Evolutionary conservation across 257 asterid genomes (phyloP), one percentile per base, ranked within the genome.

Genomic region (Rauvolfia tetraphylla): DNA sequence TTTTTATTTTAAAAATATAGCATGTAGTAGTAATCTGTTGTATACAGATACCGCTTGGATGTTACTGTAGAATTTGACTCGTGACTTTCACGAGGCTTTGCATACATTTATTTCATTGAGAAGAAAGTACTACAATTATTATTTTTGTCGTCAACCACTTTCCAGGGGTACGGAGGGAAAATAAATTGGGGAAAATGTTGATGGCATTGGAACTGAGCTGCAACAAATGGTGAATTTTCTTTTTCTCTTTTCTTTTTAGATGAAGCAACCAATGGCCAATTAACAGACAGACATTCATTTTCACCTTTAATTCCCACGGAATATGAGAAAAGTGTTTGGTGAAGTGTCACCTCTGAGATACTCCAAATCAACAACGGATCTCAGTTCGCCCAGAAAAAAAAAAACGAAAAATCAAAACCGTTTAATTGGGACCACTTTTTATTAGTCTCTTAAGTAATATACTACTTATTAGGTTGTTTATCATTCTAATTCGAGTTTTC

Each of bases 401-500:
- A 42, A 62, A 1, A 18, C 36, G 25, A 36, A 34, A 7, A 18
- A 58, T 4, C 27, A 46, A 34, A 33, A 34, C 69, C 51, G 13
- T 69, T 23, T 33, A 62, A 13, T 46, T 61, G 73, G 73, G 77
- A 78, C 81, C 81, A 71, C 73, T n/a, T 70, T 34, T 70, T 69
- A 46, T 58, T 48, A 61, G 46, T 56, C 65, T 42, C 17, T 20
- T 23, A 49, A 59, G 33, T 46, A 44, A 7, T 56, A 53, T 62
- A 58, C 5, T 3, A 8, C 10, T 7, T 6, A 29, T 56, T 20
- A 4, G 13, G 31, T 59, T 42, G 44, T 29, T 57, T 15, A 22
- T 53, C 20, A 41, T 29, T 27, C 44, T 41, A 41, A 41, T 41
- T n/a, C n/a, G n/a, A n/a, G n/a, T n/a, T n/a, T n/a, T n/a, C n/a